phyloP scores from a whole-genome alignment of 208 protist species.

The Acanthamoeba culbertsoni region DNA sequence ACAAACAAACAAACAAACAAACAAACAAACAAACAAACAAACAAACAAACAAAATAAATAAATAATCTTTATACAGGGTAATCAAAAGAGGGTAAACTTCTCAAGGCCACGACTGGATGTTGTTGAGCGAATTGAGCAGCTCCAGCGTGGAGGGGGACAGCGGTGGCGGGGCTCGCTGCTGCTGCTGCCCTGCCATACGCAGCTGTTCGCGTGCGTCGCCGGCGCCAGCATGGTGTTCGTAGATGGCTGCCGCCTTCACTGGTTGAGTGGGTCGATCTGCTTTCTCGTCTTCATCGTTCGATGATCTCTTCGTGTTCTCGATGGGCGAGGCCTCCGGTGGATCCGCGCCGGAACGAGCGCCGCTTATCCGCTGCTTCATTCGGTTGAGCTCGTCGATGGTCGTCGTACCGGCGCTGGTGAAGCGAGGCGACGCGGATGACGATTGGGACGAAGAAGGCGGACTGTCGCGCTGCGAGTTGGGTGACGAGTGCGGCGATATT shows the following conservation, averaged over 20 bases:
- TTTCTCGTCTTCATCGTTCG: no score
- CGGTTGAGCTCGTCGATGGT: not conserved
- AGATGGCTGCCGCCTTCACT: no score
- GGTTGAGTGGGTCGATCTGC: no score
- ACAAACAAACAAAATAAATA: no score
- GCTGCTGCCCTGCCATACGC: not conserved
- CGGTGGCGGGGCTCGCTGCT: not conserved
- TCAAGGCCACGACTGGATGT: slow-evolving; percentile 26
- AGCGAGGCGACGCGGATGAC: not conserved
- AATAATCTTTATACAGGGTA: no score
- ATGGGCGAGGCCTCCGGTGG: no score
- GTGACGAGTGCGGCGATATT: not conserved
- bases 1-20: no score
- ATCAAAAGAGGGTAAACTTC: not conserved
- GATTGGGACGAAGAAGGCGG: not conserved
- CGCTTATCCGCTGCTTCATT: no score
- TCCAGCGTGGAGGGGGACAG: slow-evolving; percentile 1
- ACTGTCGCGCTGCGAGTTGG: not conserved
- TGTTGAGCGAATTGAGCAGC: slow-evolving; percentile 14
- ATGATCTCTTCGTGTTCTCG: no score
- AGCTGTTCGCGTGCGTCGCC: not conserved
- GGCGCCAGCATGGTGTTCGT: no score
- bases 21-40: no score
- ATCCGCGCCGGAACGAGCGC: no score
- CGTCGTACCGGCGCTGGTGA: not conserved